phyloP scores from a whole-genome alignment of 2,329 filamentous ascomycete genomes.

The Talaromyces sp. region DNA sequence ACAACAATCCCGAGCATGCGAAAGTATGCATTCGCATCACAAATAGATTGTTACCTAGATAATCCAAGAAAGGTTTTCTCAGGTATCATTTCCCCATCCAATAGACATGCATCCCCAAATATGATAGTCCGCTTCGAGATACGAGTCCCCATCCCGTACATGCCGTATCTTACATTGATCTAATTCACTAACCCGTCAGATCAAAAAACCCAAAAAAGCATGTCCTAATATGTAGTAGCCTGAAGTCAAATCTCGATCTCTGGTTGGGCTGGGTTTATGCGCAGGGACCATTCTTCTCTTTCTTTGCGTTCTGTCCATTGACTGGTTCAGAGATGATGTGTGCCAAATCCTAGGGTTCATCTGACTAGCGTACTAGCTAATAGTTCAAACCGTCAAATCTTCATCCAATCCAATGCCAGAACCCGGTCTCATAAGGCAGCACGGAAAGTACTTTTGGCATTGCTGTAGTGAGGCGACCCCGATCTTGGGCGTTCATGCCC shows the following conservation, averaged over 20 bases:
- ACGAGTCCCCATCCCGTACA: not conserved
- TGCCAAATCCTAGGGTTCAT: not conserved
- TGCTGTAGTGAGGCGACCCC: conserved; percentile 2
- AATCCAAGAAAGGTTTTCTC: not conserved
- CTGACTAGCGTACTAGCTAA: not conserved
- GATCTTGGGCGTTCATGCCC: not conserved
- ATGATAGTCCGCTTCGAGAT: not conserved
- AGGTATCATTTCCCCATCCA: not conserved
- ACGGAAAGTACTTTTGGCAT: not conserved
- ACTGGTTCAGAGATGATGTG: not conserved
- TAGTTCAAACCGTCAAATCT: not conserved
- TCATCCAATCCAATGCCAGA: not conserved
- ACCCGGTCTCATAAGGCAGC: not conserved
- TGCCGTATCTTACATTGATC: not conserved
- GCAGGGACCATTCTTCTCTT: not conserved
- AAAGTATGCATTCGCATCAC: not conserved
- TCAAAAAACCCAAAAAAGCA: not conserved
- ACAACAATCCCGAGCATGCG: not conserved
- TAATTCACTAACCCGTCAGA: not conserved
- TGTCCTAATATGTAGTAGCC: not conserved
- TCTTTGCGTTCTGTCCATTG: not conserved
- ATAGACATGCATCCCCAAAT: not conserved
- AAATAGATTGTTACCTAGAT: not conserved
- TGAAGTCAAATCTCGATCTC: not conserved
- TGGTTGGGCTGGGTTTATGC: not conserved